phyloP scores from a whole-genome alignment of 1,284 basidiomycete species.

The Phlebopus sp. region DNA sequence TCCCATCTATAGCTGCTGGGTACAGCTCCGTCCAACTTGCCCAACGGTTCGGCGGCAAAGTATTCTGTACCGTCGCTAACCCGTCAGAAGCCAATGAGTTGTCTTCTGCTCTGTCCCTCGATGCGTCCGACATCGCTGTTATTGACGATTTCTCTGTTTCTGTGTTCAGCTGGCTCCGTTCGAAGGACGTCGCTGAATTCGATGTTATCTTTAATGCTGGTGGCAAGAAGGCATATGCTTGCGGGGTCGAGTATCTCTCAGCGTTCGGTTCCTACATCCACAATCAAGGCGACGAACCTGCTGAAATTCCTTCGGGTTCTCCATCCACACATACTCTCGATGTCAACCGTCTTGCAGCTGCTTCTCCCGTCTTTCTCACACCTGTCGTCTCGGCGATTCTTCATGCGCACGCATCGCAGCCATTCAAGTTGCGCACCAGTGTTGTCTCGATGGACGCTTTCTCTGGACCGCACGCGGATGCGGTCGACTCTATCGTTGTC shows the following conservation, averaged over 20 bases:
- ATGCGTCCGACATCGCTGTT: conserved; percentile 8
- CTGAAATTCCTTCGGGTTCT: conserved; percentile 16
- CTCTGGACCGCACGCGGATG: not conserved
- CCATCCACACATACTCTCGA: conserved; percentile 18
- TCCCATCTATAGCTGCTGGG: conserved; percentile 13
- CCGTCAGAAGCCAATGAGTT: conserved; percentile 12
- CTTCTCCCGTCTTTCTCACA: conserved; percentile 14
- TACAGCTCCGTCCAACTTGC: conserved; percentile 21
- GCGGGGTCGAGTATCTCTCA: conserved; percentile 21
- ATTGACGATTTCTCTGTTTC: conserved; percentile 15
- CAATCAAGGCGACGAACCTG: conserved; percentile 14
- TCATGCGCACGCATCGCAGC: conserved; percentile 12
- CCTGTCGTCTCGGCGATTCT: conserved; percentile 14
- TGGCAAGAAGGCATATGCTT: conserved; percentile 18
- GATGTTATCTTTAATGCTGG: conserved; percentile 25
- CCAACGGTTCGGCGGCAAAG: conserved; percentile 16
- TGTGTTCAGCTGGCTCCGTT: conserved; percentile 11
- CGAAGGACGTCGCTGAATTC: conserved; percentile 17
- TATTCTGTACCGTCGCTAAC: conserved; percentile 20
- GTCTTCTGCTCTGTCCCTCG: conserved; percentile 12
- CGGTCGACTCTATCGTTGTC: conserved; percentile 13
- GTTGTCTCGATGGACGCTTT: conserved; percentile 1
- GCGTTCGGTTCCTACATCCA: conserved; percentile 27
- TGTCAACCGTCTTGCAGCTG: conserved; percentile 15
- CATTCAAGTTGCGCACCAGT: not conserved